phyloP scores from a whole-genome alignment of 495 filamentous ascomycete genomes.

The Chaetomidium leptoderma region DNA sequence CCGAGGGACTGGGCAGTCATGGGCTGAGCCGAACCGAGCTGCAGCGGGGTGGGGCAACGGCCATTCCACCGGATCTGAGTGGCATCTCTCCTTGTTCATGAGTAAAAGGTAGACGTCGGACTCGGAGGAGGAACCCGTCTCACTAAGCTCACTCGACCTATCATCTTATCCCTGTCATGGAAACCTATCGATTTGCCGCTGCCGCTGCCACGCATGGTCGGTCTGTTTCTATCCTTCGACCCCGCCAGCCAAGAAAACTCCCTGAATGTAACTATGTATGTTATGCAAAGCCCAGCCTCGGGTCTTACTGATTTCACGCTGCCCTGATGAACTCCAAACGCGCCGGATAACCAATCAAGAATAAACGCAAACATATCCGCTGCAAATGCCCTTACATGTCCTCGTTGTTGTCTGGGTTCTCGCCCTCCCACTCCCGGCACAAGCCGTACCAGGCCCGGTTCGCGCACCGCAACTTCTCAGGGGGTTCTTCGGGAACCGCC shows the following conservation, averaged over 20 bases:
- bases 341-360: slow-evolving; percentile 8
- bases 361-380: slow-evolving; percentile 8
- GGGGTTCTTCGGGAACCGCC: slow-evolving; percentile 20
- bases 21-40: slow-evolving; percentile 4
- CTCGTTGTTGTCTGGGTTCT: slow-evolving; percentile 1
- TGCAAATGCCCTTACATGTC: slow-evolving; percentile 24
- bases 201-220: not conserved
- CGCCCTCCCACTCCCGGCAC: slow-evolving; percentile 39
- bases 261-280: not conserved
- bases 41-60: not conserved
- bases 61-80: too few species aligned
- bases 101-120: too few species aligned
- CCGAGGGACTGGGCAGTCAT: slow-evolving; percentile 2
- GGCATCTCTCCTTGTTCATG: too few species aligned
- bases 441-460: slow-evolving; percentile 40
- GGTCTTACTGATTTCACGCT: not conserved
- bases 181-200: too few species aligned
- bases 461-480: slow-evolving; percentile 30
- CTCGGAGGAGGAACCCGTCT: too few species aligned
- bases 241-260: not conserved
- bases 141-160: too few species aligned
- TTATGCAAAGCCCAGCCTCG: not conserved
- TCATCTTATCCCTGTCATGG: too few species aligned
- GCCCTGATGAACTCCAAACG: slow-evolving; percentile 3
- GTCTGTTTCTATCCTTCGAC: not conserved